Percentiles rank a stretch among this genome's conserved stretches.
Conservation (phyloP, 352 stramenopile species). For the Phytophthora podocarpi region DNA sequence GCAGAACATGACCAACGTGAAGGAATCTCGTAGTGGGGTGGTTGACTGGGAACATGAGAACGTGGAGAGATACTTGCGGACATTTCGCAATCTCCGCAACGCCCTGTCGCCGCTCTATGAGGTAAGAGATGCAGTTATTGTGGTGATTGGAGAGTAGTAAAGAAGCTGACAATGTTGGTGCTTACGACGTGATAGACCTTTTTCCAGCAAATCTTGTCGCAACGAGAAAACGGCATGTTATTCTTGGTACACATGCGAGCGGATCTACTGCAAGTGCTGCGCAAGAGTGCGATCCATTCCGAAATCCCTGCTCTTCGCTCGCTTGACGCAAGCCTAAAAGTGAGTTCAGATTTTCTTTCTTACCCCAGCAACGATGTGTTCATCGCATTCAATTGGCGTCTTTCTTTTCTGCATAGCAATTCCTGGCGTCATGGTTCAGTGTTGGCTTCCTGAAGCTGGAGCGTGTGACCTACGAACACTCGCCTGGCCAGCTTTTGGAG, state of each 20-base stretch:
- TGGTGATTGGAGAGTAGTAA: not conserved
- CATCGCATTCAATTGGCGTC: not conserved
- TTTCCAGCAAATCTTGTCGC: constrained; percentile 85
- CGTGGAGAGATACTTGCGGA: constrained; percentile 79
- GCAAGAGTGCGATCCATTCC: constrained; percentile 50
- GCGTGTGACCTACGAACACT: constrained; percentile 94
- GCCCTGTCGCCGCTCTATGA: constrained; percentile 71
- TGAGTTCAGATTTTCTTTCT: constrained; percentile 7
- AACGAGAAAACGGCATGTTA: constrained; percentile 80
- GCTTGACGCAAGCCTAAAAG: constrained; percentile 79
- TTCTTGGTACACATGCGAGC: constrained; percentile 83
- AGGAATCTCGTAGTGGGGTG: constrained; percentile 29
- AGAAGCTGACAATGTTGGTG: not conserved
- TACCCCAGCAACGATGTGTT: not conserved
- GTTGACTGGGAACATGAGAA: constrained; percentile 75
- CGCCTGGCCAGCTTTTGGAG: constrained; percentile 92
- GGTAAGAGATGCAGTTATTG: constrained; percentile 19
- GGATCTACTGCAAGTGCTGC: constrained; percentile 67
- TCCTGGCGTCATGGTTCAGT: constrained; percentile 93
- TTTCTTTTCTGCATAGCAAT: constrained; percentile 49
- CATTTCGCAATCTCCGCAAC: constrained; percentile 64
- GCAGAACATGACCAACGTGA: constrained; percentile 56
- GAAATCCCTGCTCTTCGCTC: constrained; percentile 65
- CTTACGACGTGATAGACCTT: constrained; percentile 51
- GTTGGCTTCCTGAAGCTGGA: constrained; percentile 91